A percentile compares a stretch with the other conserved stretches of the same genome.
Evolutionary conservation across 257 asterid genomes (phyloP).

Genomic region (Plantago ovata): DNA sequence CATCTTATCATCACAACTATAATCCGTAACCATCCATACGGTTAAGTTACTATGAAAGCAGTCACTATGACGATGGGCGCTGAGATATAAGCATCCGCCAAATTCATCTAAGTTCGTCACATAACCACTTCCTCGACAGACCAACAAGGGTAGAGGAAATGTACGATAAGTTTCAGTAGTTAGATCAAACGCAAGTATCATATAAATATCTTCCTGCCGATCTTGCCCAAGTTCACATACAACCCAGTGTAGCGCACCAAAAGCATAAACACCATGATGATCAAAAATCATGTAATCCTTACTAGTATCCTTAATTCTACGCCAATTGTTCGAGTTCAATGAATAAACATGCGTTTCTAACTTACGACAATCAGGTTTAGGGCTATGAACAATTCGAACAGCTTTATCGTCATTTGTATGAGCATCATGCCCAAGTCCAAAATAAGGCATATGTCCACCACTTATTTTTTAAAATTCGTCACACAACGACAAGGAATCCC

Average conservation of each 20-base stretch:
- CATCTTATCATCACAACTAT: neutral
- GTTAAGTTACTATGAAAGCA: no score
- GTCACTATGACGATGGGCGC: neutral
- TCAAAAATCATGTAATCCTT: neutral
- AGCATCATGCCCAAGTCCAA: neutral
- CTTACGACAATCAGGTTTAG: no score
- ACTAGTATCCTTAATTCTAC: neutral
- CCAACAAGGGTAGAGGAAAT: neutral
- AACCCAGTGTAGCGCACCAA: neutral
- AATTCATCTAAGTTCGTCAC: neutral
- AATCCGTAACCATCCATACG: neutral
- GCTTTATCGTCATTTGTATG: neutral
- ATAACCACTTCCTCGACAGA: neutral
- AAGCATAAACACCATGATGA: neutral
- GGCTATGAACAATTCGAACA: neutral
- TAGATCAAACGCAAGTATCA: no score
- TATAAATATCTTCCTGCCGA: no score
- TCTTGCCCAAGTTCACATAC: no score
- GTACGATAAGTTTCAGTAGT: neutral
- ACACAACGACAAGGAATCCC: no score
- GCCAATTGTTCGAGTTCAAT: neutral
- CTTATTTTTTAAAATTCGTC: no score
- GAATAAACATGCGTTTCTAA: neutral
- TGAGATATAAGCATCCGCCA: neutral
- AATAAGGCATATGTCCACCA: neutral